phyloP scores from a whole-genome alignment of 495 filamentous ascomycete species.

The Penicillium diatomitis region DNA sequence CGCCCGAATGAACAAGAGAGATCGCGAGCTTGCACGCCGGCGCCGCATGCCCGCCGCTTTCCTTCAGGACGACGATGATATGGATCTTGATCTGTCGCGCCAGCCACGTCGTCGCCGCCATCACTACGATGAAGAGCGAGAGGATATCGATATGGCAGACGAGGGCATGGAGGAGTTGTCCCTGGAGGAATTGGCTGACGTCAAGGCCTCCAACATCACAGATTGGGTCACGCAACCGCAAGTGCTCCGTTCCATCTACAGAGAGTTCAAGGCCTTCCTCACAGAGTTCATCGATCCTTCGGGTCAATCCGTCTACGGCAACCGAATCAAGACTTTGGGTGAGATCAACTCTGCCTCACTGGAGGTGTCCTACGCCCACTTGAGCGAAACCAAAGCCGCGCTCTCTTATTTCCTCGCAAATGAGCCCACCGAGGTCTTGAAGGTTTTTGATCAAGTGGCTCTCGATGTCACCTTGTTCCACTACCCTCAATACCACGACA shows the following conservation, averaged over 20 bases:
- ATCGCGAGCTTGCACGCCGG: constrained; percentile 66
- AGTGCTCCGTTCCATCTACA: constrained; percentile 85
- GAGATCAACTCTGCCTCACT: constrained; percentile 94
- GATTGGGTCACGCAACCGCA: constrained; percentile 91
- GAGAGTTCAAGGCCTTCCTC: constrained; percentile 95
- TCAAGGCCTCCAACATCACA: constrained; percentile 85
- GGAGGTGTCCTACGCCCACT: constrained; percentile 91
- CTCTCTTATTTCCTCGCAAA: constrained; percentile 98
- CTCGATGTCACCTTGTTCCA: constrained; percentile 91
- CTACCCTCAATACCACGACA: constrained; percentile 95
- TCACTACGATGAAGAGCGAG: constrained; percentile 87
- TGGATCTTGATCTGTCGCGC: constrained; percentile 68
- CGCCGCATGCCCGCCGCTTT: constrained; percentile 76
- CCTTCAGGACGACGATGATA: constrained; percentile 81
- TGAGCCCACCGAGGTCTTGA: constrained; percentile 83
- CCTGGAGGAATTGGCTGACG: constrained; percentile 81
- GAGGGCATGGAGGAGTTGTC: constrained; percentile 93
- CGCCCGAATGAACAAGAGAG: constrained; percentile 70
- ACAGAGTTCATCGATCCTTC: constrained; percentile 87
- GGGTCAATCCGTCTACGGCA: constrained; percentile 87
- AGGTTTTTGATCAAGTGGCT: constrained; percentile 94
- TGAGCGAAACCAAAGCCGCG: constrained; percentile 82
- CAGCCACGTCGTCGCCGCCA: constrained; percentile 73
- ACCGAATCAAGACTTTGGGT: constrained; percentile 84
- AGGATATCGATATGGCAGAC: constrained; percentile 79